These are phyloP conservation scores for Chlorella vulgaris DNA, from an alignment of 139 green algal species.

Conservation along the genomic window DNA sequence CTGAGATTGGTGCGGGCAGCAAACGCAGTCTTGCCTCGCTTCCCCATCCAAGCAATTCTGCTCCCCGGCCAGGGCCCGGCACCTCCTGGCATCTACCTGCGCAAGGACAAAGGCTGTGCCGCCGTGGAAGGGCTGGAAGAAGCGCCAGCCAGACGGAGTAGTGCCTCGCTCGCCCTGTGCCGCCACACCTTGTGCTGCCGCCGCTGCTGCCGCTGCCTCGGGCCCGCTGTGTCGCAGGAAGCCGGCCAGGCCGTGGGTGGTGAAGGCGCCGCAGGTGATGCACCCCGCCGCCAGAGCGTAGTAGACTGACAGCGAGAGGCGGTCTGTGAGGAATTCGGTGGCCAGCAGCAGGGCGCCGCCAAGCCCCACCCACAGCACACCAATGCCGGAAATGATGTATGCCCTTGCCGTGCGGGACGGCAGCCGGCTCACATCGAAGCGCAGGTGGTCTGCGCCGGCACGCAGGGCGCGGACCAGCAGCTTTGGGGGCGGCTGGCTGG, in stretches of 20 bases:
- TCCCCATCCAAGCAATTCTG: too few relatives aligned
- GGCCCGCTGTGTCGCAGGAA: slow-evolving; percentile 56
- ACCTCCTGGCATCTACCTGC: slow-evolving; percentile 4
- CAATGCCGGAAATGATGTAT: slow-evolving; percentile 38
- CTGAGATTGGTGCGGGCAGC: background rate
- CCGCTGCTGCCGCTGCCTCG: background rate
- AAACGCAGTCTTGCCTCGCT: background rate
- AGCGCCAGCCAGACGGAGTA: slow-evolving; percentile 71
- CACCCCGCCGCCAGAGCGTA: slow-evolving; percentile 71
- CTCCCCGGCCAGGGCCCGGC: too few relatives aligned
- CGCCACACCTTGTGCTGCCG: background rate
- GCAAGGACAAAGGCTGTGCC: slow-evolving; percentile 79
- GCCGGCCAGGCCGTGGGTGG: slow-evolving; percentile 79
- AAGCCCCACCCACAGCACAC: slow-evolving; percentile 56
- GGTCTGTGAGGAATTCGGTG: slow-evolving; percentile 40
- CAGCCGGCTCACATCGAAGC: slow-evolving; percentile 36
- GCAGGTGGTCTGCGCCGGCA: background rate
- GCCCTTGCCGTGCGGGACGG: slow-evolving; percentile 5
- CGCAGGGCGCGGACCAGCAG: slow-evolving; percentile 10
- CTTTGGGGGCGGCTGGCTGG: background rate
- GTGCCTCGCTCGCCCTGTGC: background rate
- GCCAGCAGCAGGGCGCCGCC: slow-evolving; percentile 48
- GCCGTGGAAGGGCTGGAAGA: slow-evolving; percentile 85
- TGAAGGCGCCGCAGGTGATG: slow-evolving; percentile 70
- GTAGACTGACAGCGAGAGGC: slow-evolving; percentile 46